phyloP scores from a whole-genome alignment of 352 stramenopile genomes.

The Phytophthora lateralis region DNA sequence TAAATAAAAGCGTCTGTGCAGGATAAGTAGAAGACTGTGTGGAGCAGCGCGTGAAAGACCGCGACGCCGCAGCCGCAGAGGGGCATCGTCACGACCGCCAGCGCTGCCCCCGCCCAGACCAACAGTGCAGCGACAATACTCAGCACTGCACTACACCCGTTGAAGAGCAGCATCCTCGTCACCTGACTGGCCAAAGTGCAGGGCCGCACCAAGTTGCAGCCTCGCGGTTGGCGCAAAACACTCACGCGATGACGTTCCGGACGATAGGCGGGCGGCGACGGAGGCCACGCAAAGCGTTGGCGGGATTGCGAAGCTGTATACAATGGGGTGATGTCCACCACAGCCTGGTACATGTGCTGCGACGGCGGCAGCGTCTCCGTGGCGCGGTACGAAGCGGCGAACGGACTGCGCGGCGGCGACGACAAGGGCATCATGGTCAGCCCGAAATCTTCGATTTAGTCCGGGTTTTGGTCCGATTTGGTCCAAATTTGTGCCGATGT shows the following conservation, averaged over 20 bases:
- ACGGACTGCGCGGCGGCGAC: constrained; percentile 19
- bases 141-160: constrained; percentile 32
- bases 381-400: constrained; percentile 18
- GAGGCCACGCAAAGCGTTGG: constrained; percentile 1
- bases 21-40: constrained; percentile 43
- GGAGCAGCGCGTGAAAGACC: constrained; percentile 52
- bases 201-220: constrained; percentile 33
- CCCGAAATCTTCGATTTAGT: background rate
- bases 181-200: constrained; percentile 31
- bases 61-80: constrained; percentile 60
- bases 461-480: background rate
- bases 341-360: constrained; percentile 21
- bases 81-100: constrained; percentile 48
- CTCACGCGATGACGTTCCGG: constrained; percentile 12
- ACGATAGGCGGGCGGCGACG: background rate
- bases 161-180: constrained; percentile 35
- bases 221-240: constrained; percentile 10
- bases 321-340: constrained; percentile 9
- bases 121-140: constrained; percentile 21
- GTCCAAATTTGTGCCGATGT: constrained; percentile 1
- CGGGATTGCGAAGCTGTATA: background rate
- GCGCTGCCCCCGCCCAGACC: constrained; percentile 24
- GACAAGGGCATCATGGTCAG: constrained; percentile 20
- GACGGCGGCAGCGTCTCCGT: constrained; percentile 7
- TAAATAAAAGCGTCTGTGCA: constrained; percentile 51